Evolutionary conservation across 495 filamentous ascomycete genomes (phyloP), one percentile per base, ranked within the genome.

Genomic region (Penicillium egyptiacum): DNA sequence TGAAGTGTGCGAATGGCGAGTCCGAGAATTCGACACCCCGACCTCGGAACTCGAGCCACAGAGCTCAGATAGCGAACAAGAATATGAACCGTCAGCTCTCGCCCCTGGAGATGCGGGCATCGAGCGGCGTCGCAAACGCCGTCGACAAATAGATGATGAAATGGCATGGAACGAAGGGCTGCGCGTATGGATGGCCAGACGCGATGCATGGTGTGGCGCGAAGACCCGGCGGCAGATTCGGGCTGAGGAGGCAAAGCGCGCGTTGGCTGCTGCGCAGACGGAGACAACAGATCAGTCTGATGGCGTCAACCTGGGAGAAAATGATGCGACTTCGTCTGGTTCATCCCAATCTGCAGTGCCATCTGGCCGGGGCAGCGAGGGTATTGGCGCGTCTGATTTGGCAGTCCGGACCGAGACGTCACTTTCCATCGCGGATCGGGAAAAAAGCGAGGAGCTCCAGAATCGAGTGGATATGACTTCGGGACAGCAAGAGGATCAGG

Each of bases 201-300:
- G 94, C 40, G 84, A 97, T 73, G 87, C 83, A 16, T 98, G 94
- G 94, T 88, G 91, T 11, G 87, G 88, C n/a, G 94, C 92, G 3
- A 76, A 60, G 39, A 72, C 68, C 22, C 66, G 65, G 45, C 56
- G 66, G 30, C 65, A 75, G 50, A 63, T 75, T 42, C 61, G 56
- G 12, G 52, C 56, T 5, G 59, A 63, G 14, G 59, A 60, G 16
- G 48, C 52, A 49, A 64, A 62, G 45, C 58, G 49, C 17, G 56
- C 56, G n/a, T 14, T 41, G n/a, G 53, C 44, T 10, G 52, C 20
- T 28, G 11, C 31, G 6, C 49, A 50, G 20, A 23, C 33, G 4
- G 26, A 50, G 8, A 37, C 43, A 31, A 45, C 50, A 22, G 58
- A 41, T 17, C 30, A 53, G 30, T 23, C 50, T 23, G 30, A 60